Conservation (phyloP, 148 eudicot genomes). For the Talinum fruticosum region DNA sequence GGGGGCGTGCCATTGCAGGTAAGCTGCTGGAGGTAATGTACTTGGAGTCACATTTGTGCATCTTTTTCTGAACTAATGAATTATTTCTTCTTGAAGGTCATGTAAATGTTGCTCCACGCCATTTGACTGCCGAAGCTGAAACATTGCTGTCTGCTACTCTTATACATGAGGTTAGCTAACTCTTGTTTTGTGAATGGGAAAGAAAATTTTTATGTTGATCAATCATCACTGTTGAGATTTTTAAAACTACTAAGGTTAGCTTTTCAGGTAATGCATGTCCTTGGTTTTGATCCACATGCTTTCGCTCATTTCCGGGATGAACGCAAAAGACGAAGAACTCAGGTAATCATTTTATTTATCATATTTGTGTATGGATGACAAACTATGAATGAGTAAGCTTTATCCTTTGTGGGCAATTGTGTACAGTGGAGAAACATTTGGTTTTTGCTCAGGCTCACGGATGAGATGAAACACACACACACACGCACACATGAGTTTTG, state of each 20-base stretch:
- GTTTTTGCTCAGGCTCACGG: background rate
- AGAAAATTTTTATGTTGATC: background rate
- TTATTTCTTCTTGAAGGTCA: conserved; percentile 53
- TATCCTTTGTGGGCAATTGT: background rate
- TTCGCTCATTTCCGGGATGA: conserved; percentile 98
- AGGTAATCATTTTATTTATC: conserved; percentile 41
- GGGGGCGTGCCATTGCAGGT: conserved; percentile 99
- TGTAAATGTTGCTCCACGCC: conserved; percentile 98
- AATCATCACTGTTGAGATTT: conserved; percentile 7
- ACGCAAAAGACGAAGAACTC: conserved; percentile 79
- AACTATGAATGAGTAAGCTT: background rate
- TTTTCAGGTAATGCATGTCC: conserved; percentile 90
- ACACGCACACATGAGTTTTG: background rate
- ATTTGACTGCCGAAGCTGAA: conserved; percentile 97
- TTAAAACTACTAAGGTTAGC: conserved; percentile 4
- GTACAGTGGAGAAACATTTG: background rate
- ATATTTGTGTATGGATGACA: background rate
- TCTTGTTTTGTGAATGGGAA: background rate
- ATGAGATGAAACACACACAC: background rate
- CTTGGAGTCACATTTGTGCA: background rate
- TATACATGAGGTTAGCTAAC: conserved; percentile 74
- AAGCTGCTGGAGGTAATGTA: conserved; percentile 18
- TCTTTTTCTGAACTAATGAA: conserved; percentile 1
- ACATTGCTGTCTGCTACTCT: conserved; percentile 93
- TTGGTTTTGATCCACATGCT: conserved; percentile 99